phyloP scores from a whole-genome alignment of 176 grass and related monocot genomes.

The Oropetium thomaeum region DNA sequence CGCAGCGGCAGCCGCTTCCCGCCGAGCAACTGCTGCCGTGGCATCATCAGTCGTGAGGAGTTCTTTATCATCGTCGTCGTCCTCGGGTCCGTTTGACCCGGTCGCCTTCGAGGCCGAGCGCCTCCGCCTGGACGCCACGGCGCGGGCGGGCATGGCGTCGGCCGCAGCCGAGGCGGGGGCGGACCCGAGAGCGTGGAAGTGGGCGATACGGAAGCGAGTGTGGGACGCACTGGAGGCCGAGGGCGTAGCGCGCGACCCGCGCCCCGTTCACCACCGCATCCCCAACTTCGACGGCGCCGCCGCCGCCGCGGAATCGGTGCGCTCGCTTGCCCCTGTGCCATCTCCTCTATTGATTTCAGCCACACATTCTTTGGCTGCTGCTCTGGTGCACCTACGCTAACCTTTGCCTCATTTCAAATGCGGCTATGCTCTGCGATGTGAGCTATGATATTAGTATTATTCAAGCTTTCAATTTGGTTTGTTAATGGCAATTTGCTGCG shows the following conservation, averaged over 20 bases:
- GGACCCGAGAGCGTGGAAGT: conserved; percentile 79
- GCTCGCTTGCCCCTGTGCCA: too few species aligned
- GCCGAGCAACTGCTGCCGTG: background rate
- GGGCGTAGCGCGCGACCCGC: conserved; percentile 65
- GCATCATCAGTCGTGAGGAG: background rate
- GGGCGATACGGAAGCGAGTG: conserved; percentile 66
- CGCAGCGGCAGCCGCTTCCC: background rate
- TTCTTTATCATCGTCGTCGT: conserved; percentile 14
- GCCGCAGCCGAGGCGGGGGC: conserved; percentile 8
- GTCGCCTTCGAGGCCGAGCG: conserved; percentile 70
- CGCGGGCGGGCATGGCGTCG: conserved; percentile 63
- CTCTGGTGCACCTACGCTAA: background rate
- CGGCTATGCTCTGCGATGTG: too few species aligned
- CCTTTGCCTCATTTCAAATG: background rate
- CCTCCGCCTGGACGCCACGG: conserved; percentile 66
- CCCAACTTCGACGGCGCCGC: conserved; percentile 81
- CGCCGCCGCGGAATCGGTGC: conserved; percentile 54
- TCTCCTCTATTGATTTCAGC: background rate
- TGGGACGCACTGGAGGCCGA: conserved; percentile 85
- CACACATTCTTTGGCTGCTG: background rate
- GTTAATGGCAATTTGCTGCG: background rate
- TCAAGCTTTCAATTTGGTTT: too few species aligned
- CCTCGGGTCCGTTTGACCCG: conserved; percentile 54
- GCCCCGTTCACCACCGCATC: conserved; percentile 92
- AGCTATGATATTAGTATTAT: too few species aligned